Evolutionary conservation across 2,329 filamentous ascomycete genomes (phyloP).

Genomic region (Fonsecaea pedrosoi): DNA sequence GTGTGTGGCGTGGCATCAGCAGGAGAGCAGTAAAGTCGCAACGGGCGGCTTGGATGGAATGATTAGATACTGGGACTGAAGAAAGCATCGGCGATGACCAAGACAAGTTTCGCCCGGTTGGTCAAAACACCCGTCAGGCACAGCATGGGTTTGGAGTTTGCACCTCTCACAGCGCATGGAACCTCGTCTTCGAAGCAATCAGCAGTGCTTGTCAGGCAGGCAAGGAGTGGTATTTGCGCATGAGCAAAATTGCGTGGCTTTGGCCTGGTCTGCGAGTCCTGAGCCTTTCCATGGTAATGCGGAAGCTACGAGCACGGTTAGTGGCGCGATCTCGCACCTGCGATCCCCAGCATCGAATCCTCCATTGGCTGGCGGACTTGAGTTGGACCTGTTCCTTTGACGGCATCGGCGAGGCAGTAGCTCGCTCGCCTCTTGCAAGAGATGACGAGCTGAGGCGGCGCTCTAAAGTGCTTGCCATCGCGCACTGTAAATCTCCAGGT

Average conservation of each 20-base stretch:
- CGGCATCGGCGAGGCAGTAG: background rate
- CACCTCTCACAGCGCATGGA: background rate
- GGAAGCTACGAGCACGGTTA: background rate
- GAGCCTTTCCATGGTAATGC: no score
- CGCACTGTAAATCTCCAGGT: background rate
- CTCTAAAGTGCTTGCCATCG: background rate
- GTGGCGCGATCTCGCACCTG: background rate
- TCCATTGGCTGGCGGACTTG: background rate
- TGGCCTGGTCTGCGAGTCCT: no score
- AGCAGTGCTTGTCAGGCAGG: slow-evolving; percentile 1
- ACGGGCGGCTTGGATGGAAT: slow-evolving; percentile 88
- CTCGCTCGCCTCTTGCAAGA: background rate
- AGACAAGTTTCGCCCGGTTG: background rate
- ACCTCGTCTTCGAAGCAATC: background rate
- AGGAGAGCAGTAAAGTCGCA: slow-evolving; percentile 92
- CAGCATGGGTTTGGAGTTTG: background rate
- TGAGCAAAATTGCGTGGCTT: no score
- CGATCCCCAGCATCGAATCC: background rate
- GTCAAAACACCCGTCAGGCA: background rate
- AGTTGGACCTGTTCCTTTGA: background rate
- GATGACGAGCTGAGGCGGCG: background rate
- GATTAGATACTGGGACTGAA: slow-evolving; percentile 90
- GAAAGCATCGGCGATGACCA: background rate
- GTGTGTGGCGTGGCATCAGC: slow-evolving; percentile 94
- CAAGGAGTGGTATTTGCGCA: no score